A percentile compares a stretch with the other conserved stretches of the same genome.
These are phyloP conservation scores for Cymodocea nodosa DNA, from an alignment of 116 monocot species.

Conservation along the genomic window DNA sequence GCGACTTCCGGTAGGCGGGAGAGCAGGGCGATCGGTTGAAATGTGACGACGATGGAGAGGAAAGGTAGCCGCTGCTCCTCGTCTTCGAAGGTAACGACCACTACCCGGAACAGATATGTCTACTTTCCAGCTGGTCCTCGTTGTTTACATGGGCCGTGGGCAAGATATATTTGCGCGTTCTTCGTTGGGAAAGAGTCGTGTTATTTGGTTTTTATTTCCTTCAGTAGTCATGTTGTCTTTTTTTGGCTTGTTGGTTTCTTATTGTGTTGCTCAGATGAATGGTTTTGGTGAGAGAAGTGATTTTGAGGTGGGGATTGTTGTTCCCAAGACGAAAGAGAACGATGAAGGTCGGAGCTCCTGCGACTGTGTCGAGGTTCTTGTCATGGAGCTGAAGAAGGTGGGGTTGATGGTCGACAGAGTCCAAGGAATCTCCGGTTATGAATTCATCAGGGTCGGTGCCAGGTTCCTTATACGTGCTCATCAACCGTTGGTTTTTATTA, in stretches of 20 bases:
- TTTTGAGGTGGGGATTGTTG: conserved; percentile 45
- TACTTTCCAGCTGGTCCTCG: no score
- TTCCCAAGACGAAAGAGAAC: conserved; percentile 31
- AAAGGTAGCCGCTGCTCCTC: no score
- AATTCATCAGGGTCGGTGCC: conserved; percentile 63
- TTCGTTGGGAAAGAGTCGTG: no score
- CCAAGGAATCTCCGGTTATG: conserved; percentile 46
- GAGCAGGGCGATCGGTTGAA: no score
- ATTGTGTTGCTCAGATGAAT: conserved; percentile 16
- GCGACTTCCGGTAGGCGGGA: no score
- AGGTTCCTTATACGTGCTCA: no score
- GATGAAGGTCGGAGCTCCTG: neutral
- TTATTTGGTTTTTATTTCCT: neutral
- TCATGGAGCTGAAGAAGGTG: conserved; percentile 39
- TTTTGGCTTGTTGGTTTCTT: neutral
- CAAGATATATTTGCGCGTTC: no score
- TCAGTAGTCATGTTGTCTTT: neutral
- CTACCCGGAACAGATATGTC: no score
- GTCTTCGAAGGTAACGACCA: no score
- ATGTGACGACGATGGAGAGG: no score
- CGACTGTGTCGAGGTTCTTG: conserved; percentile 67
- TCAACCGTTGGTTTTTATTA: no score
- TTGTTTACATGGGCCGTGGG: no score
- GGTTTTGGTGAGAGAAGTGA: conserved; percentile 11
- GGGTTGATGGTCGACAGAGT: conserved; percentile 67